Base-by-base conservation (phyloP, 2,329 filamentous ascomycete genomes). In the Magnaporthales sp. region DNA sequence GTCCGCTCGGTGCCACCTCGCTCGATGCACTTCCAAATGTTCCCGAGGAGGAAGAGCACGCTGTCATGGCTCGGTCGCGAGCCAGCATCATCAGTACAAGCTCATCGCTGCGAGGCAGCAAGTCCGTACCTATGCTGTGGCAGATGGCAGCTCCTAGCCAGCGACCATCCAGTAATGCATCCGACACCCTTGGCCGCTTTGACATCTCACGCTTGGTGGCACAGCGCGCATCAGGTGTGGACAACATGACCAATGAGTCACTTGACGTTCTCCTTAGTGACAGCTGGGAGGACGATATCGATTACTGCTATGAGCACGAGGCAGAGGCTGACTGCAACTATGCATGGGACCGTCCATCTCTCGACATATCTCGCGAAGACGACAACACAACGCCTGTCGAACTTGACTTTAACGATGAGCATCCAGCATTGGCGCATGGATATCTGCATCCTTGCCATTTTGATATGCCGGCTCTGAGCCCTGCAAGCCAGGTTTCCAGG, bases 281-380 rank as follows among this genome's bases (percentile, higher is more conserved):
- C 70, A 87, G 79, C 70, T 90, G 88, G 88, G 88, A 90, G 71
- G 86, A 89, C 65, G 86, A 86, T 69, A 89, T 90, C 68, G 88
- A 90, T 72, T 90, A 89, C 74, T 89, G 86, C 72, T 90, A 90
- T 72, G 87, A 89, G 70, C 85, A 90, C 70, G 87, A 87, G 70
- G 86, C 83, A 13, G 88, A 90, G 73, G 87, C 86, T 8, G 80
- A 89, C 74, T 89, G 86, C 72, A 83, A 89, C 68, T 89, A 88
- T 70, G 83, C 87, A 61, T 89, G 87, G 87, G 85, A 87, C 67
- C 82, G 84, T 19, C 78, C 81, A 3, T 88, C 86, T 0, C 71
- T 84, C 65, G 85, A 87, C 63, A 68, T 79, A 56, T 73, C 71
- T 27, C 75, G 76, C 65, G 78, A 76, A 15, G 72, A 70, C 22